These are phyloP conservation scores for Cyclotella cryptica DNA, from an alignment of 108 stramenopile species.

Conservation along the genomic window DNA sequence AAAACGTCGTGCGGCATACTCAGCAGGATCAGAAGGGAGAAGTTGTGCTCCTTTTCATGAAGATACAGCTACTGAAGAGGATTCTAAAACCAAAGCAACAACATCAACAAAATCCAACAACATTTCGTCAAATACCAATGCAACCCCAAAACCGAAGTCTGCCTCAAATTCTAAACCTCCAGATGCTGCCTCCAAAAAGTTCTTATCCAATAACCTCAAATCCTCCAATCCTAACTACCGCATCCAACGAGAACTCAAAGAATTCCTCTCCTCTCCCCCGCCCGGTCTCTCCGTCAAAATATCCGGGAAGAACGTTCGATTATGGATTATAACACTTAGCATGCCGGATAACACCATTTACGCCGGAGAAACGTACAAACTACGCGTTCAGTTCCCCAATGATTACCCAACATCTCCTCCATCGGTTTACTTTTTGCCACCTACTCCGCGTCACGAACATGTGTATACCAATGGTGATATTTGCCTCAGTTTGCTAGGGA, in stretches of 20 bases:
- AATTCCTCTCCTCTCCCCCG: constrained; percentile 84
- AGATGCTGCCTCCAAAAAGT: constrained; percentile 63
- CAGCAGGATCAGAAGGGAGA: background rate
- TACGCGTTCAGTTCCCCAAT: constrained; percentile 84
- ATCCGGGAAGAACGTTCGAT: constrained; percentile 82
- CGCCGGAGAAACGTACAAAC: constrained; percentile 93
- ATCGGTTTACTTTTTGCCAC: constrained; percentile 88
- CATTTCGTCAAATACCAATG: background rate
- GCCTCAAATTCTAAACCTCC: constrained; percentile 10
- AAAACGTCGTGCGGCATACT: background rate
- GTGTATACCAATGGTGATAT: constrained; percentile 99
- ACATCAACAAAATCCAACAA: background rate
- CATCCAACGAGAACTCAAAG: constrained; percentile 89
- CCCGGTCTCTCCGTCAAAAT: constrained; percentile 86
- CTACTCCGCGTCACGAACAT: constrained; percentile 86
- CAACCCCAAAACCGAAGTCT: constrained; percentile 27
- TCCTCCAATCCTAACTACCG: constrained; percentile 82
- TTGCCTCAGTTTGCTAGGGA: constrained; percentile 92
- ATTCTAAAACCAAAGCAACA: background rate
- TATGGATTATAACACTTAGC: constrained; percentile 93
- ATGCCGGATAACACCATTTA: constrained; percentile 89
- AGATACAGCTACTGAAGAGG: constrained; percentile 1
- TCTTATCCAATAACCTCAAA: constrained; percentile 61
- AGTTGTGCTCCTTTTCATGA: background rate
- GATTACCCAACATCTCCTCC: constrained; percentile 95